Evolutionary conservation across 2,329 filamentous ascomycete genomes (phyloP), one percentile per base, ranked within the genome.

Genomic region (Volutella citrinella): DNA sequence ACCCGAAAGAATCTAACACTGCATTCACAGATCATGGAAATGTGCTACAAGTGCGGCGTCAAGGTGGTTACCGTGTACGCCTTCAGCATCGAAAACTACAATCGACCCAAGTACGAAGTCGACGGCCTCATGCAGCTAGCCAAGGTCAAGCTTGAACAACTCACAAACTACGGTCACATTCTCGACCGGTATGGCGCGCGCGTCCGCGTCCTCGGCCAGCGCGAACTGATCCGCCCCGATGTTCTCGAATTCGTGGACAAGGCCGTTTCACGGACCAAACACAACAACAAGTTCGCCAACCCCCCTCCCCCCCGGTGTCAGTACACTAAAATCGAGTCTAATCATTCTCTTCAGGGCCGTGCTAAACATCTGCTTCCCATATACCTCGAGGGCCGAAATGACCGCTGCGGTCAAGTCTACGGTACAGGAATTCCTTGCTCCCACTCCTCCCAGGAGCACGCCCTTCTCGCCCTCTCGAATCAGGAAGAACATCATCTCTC

Each of bases 21-120:
- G 6, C n/a, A 28, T 31, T 13, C 13, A 13, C 49, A 87, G 84
- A 88, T 97, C 33, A 81, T 98, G 40, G 93, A 98, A 64, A 87
- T 98, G 35, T 97, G 93, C 74, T 98, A 97, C 72, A 96, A 95
- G 60, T 89, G 86, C 39, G 93, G 93, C 34, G 91, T 98, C 44
- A 91, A 93, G 61, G 88, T 95, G 8, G 91, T 98, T 23, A 97
- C 93, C 5, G 89, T 98, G 45, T 98, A 97, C 61, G 93, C 93
- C 12, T 98, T 98, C 66, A 95, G 88, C 57, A 96, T 98, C 55
- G 93, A 98, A 65, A 98, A 98, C 68, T 98, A 95, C 70, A 95
- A 97, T 61, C 82, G 93, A 6, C 91, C 89, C 15, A 90, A 93
- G 63, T 93, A 94, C 63, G 93, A 98, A 62, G 93, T 98, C 8